Evolutionary conservation across 2,329 filamentous ascomycete genomes (phyloP).

Genomic region (Alternaria angustiovoidea): DNA sequence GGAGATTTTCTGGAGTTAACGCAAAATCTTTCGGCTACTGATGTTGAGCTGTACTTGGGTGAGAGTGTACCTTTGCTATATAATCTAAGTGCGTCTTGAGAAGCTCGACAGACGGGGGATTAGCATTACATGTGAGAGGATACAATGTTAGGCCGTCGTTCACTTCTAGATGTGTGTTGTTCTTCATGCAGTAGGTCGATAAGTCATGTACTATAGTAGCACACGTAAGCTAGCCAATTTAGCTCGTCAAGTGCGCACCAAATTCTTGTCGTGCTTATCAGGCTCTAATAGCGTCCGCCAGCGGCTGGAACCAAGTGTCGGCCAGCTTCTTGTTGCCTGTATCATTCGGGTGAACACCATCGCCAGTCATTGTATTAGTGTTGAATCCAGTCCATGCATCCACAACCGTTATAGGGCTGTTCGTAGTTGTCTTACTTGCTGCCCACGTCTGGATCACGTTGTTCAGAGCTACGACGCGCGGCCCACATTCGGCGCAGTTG

Average conservation of each 20-base stretch:
- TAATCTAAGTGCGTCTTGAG: neutral
- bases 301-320: conserved; percentile 18
- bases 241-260: neutral
- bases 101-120: neutral
- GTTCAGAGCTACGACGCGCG: conserved; percentile 28
- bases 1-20: neutral
- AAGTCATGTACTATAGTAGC: neutral
- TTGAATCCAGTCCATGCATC: conserved; percentile 33
- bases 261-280: neutral
- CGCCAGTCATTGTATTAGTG: conserved; percentile 28
- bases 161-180: too few species aligned
- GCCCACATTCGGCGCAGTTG: conserved; percentile 13
- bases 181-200: neutral
- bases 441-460: conserved; percentile 29
- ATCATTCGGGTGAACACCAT: conserved; percentile 39
- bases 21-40: neutral
- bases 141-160: too few species aligned
- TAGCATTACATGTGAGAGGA: too few species aligned
- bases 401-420: conserved; percentile 27
- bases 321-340: conserved; percentile 27
- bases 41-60: neutral
- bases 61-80: neutral
- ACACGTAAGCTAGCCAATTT: neutral
- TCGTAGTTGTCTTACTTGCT: conserved; percentile 8
- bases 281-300: conserved; percentile 15